Evolutionary conservation across 2,329 filamentous ascomycete species (phyloP).

Genomic region (Exophiala bonariae): DNA sequence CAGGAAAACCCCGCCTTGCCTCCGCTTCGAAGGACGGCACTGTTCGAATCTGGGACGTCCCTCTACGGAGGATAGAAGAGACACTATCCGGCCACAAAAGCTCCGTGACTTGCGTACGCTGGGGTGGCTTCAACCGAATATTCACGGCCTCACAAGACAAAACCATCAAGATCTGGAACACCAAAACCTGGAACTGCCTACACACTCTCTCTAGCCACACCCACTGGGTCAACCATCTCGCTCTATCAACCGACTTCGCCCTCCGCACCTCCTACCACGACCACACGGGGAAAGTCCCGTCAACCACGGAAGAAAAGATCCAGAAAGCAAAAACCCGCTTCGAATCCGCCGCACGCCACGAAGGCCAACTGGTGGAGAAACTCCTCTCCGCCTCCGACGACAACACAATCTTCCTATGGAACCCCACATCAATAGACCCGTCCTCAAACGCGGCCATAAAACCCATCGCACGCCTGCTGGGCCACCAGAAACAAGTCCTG

Average conservation of each 20-base stretch:
- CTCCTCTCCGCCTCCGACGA: conserved; percentile 91
- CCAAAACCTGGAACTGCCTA: conserved; percentile 72
- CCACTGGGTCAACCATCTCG: conserved; percentile 94
- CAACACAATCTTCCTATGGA: conserved; percentile 96
- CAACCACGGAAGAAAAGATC: conserved; percentile 68
- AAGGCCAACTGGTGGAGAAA: conserved; percentile 76
- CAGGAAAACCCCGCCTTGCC: conserved; percentile 74
- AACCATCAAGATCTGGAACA: conserved; percentile 87
- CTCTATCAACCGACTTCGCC: conserved; percentile 88
- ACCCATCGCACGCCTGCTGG: conserved; percentile 82
- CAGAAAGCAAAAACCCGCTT: conserved; percentile 78
- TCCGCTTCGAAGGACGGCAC: conserved; percentile 89
- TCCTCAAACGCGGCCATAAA: conserved; percentile 62
- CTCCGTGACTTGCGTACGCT: conserved; percentile 85
- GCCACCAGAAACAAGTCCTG: conserved; percentile 96
- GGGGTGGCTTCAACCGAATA: conserved; percentile 85
- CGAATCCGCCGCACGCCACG: conserved; percentile 76
- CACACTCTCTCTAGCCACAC: conserved; percentile 80
- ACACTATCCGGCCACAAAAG: conserved; percentile 86
- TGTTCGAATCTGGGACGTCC: conserved; percentile 81
- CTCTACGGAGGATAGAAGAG: conserved; percentile 74
- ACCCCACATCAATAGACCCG: conserved; percentile 56
- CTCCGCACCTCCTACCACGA: conserved; percentile 85
- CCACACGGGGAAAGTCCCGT: conserved; percentile 71
- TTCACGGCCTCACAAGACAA: conserved; percentile 90